Percentiles rank a stretch among this genome's conserved stretches.
Evolutionary conservation across 2,329 filamentous ascomycete genomes (phyloP).

Genomic region (Elsinoe fawcettii): DNA sequence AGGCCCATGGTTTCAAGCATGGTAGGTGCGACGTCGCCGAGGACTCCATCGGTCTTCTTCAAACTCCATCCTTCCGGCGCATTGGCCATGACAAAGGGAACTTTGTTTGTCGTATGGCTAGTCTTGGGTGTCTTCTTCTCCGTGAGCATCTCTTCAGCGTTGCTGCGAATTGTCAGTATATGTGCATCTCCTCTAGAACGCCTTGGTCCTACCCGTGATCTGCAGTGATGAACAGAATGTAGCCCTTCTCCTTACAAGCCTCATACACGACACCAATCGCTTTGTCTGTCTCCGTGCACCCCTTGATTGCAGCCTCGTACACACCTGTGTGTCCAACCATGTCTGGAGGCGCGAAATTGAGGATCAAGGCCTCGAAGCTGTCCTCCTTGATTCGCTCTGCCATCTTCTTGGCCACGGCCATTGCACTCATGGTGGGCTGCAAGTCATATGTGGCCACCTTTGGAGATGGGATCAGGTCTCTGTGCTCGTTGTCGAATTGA

Average conservation of each 20-base stretch:
- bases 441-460: conserved; percentile 93
- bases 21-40: conserved; percentile 96
- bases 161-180: conserved; percentile 40
- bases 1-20: conserved; percentile 85
- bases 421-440: conserved; percentile 92
- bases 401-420: conserved; percentile 80
- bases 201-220: conserved; percentile 66
- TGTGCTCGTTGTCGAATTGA: conserved; percentile 82
- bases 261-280: conserved; percentile 91
- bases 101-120: conserved; percentile 94
- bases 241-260: conserved; percentile 85
- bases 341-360: conserved; percentile 98
- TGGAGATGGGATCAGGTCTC: conserved; percentile 90
- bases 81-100: conserved; percentile 97
- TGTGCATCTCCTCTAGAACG: neutral
- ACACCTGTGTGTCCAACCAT: conserved; percentile 99
- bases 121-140: conserved; percentile 94
- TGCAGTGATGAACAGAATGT: conserved; percentile 88
- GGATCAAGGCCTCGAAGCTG: conserved; percentile 96
- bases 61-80: conserved; percentile 83
- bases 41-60: conserved; percentile 76
- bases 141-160: conserved; percentile 99
- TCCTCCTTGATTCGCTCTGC: conserved; percentile 76
- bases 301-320: conserved; percentile 86
- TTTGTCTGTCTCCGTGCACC: conserved; percentile 78